Conservation (phyloP, 306 rosid genomes). For the Comarum palustre region DNA sequence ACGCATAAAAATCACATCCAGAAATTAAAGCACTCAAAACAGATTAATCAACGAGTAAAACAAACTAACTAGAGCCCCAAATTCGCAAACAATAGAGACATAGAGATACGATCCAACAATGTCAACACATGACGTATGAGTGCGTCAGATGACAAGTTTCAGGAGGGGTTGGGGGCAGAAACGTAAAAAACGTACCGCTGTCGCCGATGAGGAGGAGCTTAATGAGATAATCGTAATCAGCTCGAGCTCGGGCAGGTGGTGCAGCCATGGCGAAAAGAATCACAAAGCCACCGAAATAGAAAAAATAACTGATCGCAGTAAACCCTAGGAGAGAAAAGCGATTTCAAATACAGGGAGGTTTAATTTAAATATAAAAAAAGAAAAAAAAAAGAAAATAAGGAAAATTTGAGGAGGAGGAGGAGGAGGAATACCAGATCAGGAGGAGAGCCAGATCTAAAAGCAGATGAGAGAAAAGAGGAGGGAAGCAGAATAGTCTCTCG, state of each 20-base stretch:
- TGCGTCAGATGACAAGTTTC: background rate
- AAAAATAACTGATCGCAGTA: background rate
- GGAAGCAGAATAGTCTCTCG: slow-evolving; percentile 26
- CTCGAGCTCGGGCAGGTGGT: slow-evolving; percentile 94
- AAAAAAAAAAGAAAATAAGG: slow-evolving; percentile 7
- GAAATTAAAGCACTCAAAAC: slow-evolving; percentile 5
- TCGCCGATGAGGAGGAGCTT: slow-evolving; percentile 97
- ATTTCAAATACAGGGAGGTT: background rate
- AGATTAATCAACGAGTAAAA: background rate
- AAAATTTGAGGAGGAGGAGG: background rate
- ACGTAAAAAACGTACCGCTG: slow-evolving; percentile 61
- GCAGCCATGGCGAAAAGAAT: slow-evolving; percentile 41
- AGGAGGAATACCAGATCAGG: slow-evolving; percentile 26
- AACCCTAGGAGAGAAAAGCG: slow-evolving; percentile 8
- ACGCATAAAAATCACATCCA: background rate
- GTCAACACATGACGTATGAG: slow-evolving; percentile 12
- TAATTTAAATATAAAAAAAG: background rate
- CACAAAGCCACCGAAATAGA: slow-evolving; percentile 4
- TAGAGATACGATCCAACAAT: background rate
- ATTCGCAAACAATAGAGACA: background rate
- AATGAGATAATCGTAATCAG: slow-evolving; percentile 91
- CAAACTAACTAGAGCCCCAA: background rate
- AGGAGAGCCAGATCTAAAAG: slow-evolving; percentile 43
- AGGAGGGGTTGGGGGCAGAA: background rate
- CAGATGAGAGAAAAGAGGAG: slow-evolving; percentile 26